These are phyloP conservation scores for Powellomyces hirtus DNA, from an alignment of 192 early-diverging fungal genomes.

Conservation along the genomic window DNA sequence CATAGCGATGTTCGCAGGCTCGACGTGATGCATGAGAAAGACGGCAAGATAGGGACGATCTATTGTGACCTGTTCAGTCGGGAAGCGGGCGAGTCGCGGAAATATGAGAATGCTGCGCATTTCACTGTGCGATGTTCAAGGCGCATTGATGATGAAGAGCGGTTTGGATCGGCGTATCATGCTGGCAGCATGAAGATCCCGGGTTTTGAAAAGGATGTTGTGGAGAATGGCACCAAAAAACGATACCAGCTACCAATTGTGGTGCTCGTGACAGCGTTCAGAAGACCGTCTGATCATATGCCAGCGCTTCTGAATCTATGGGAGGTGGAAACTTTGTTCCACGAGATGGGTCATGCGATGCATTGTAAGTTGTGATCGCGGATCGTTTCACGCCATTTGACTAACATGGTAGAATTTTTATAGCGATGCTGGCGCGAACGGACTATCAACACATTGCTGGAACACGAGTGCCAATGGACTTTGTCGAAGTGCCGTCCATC, in stretches of 20 bases:
- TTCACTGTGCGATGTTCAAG: slow-evolving; percentile 92
- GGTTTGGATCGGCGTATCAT: background rate
- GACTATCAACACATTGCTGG: slow-evolving; percentile 95
- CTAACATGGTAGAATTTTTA: background rate
- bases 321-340: slow-evolving; percentile 95
- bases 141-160: slow-evolving; percentile 75
- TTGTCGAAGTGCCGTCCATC: slow-evolving; percentile 97
- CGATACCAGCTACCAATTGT: slow-evolving; percentile 53
- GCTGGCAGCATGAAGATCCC: background rate
- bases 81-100: slow-evolving; percentile 35
- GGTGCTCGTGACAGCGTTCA: slow-evolving; percentile 47
- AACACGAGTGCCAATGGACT: slow-evolving; percentile 91
- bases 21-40: slow-evolving; percentile 84
- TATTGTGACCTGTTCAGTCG: slow-evolving; percentile 92
- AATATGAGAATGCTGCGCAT: slow-evolving; percentile 84
- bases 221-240: slow-evolving; percentile 21
- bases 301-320: slow-evolving; percentile 70
- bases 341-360: slow-evolving; percentile 99
- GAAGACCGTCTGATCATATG: slow-evolving; percentile 12
- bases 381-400: background rate
- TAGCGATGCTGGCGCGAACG: slow-evolving; percentile 87
- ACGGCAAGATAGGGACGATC: slow-evolving; percentile 83
- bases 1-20: slow-evolving; percentile 87
- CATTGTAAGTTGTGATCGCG: slow-evolving; percentile 58
- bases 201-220: slow-evolving; percentile 27